These are phyloP conservation scores for Oryza meridionalis DNA, from an alignment of 176 grass and related monocot species.

Conservation along the genomic window DNA sequence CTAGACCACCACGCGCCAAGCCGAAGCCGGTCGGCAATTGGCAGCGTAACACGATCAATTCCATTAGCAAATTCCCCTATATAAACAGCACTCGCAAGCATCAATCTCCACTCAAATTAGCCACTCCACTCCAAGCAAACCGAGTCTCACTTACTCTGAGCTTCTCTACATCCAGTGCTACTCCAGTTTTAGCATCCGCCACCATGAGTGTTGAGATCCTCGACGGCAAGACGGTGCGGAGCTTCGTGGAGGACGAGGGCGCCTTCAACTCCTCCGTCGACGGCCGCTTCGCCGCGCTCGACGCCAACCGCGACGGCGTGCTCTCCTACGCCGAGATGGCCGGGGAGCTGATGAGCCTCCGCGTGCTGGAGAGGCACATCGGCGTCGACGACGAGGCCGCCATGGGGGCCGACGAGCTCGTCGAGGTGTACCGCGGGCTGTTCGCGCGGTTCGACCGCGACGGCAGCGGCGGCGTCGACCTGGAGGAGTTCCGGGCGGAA, in stretches of 20 bases:
- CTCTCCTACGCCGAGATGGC: conserved; percentile 63
- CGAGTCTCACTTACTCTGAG: no score
- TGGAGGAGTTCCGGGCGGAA: conserved; percentile 62
- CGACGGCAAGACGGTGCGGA: conserved; percentile 50
- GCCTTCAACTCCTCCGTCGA: conserved; percentile 60
- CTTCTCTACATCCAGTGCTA: no score
- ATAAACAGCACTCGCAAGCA: no score
- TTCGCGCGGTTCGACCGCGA: conserved; percentile 66
- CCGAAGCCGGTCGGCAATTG: no score
- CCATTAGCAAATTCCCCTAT: no score
- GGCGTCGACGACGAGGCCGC: conserved; percentile 54
- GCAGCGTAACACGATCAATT: no score
- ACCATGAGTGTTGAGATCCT: conserved; percentile 71
- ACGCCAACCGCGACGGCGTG: conserved; percentile 50
- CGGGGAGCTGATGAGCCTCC: conserved; percentile 51
- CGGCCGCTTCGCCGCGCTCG: conserved; percentile 53
- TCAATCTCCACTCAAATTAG: no score
- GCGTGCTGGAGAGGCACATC: conserved; percentile 51
- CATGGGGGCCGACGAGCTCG: conserved; percentile 37
- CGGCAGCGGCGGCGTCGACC: conserved; percentile 56
- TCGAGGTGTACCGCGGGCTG: conserved; percentile 38
- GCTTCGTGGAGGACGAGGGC: conserved; percentile 61
- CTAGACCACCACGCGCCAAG: no score
- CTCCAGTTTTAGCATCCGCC: no score
- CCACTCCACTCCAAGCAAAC: no score